These are phyloP conservation scores for Leccinum solheimii DNA, from an alignment of 1,284 basidiomycete genomes.

Conservation along the genomic window DNA sequence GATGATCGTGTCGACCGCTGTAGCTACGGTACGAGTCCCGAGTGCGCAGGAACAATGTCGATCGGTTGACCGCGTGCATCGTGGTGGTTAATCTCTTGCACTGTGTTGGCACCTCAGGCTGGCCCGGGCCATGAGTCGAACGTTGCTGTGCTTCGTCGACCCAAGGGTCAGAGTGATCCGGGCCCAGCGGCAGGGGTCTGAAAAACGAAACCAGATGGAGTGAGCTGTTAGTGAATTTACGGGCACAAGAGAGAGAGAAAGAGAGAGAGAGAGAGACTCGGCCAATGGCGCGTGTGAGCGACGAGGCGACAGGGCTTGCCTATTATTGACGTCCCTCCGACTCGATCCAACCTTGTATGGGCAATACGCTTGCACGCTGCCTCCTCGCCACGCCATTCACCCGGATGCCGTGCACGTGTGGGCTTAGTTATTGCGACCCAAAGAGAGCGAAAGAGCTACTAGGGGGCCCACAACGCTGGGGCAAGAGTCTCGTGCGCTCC, in stretches of 20 bases:
- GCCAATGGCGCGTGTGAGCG: conserved; percentile 28
- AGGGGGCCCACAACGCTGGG: background rate
- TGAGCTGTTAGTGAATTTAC: background rate
- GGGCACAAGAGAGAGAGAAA: background rate
- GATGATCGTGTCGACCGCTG: conserved; percentile 1
- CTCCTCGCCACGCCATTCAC: conserved; percentile 8
- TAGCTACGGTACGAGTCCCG: background rate
- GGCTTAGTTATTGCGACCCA: conserved; percentile 2
- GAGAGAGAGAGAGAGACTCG: background rate
- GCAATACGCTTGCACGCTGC: conserved; percentile 8
- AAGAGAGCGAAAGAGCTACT: background rate
- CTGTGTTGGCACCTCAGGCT: background rate
- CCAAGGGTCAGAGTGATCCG: background rate
- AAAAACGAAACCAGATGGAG: background rate
- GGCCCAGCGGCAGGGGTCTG: background rate
- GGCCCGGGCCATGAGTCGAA: background rate
- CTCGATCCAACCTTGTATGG: conserved; percentile 14
- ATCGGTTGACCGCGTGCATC: conserved; percentile 22
- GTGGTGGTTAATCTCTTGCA: background rate
- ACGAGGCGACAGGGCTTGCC: conserved; percentile 21
- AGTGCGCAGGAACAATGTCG: conserved; percentile 12
- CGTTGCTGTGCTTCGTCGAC: background rate
- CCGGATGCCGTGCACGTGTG: conserved; percentile 6
- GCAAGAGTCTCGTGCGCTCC: conserved; percentile 23
- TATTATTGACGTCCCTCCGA: conserved; percentile 2